These are phyloP conservation scores for Theobroma cacao DNA, from an alignment of 345 rosid species.

Conservation along the genomic window DNA sequence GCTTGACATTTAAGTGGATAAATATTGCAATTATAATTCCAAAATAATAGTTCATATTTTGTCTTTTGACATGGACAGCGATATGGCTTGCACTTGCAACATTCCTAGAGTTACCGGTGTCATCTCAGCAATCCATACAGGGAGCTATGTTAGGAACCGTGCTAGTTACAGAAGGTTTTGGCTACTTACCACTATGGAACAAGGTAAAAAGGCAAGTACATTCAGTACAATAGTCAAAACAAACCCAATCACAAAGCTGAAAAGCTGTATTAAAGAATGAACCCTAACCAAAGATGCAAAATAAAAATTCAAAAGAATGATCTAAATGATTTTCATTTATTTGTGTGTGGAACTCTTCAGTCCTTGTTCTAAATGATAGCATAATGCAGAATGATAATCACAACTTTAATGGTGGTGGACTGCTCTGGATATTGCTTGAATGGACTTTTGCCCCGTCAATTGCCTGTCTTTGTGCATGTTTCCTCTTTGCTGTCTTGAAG, in stretches of 20 bases:
- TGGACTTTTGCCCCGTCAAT: conserved; percentile 32
- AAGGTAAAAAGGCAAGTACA: conserved; percentile 19
- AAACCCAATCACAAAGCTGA: too few relatives aligned
- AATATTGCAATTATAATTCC: background rate
- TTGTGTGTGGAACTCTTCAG: background rate
- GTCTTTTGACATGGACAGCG: conserved; percentile 19
- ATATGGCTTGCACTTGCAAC: conserved; percentile 37
- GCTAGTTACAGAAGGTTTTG: conserved; percentile 23
- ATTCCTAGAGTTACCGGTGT: conserved; percentile 35
- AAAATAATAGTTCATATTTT: background rate
- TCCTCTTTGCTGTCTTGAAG: conserved; percentile 21
- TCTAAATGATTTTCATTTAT: background rate
- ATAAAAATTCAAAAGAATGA: too few relatives aligned
- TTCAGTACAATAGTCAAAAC: background rate
- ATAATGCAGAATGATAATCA: conserved; percentile 29
- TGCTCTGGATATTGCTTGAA: conserved; percentile 30
- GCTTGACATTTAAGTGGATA: background rate
- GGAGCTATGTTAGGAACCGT: conserved; percentile 32
- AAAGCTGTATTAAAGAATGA: too few relatives aligned
- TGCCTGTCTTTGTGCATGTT: conserved; percentile 23
- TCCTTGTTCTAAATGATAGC: background rate
- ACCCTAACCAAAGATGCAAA: too few relatives aligned
- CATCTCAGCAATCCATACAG: conserved; percentile 29
- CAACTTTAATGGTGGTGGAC: conserved; percentile 27
- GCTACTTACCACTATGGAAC: conserved; percentile 26